These are phyloP conservation scores for Myriosclerotinia scirpicola DNA, from an alignment of 2,329 filamentous ascomycete genomes.

Conservation along the genomic window DNA sequence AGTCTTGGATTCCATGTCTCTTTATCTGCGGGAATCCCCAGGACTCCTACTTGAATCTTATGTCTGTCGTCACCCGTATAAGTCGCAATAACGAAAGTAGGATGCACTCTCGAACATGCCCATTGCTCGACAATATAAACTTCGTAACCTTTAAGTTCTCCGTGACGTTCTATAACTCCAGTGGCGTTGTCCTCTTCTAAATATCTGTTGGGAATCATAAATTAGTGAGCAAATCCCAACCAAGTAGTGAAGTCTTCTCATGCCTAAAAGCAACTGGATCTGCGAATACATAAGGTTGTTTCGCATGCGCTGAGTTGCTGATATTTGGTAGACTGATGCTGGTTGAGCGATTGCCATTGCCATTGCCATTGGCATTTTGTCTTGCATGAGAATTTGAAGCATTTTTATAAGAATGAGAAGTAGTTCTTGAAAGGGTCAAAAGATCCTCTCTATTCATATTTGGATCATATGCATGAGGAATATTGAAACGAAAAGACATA, in stretches of 20 bases:
- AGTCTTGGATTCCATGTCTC: conserved; percentile 75
- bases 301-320: conserved; percentile 19
- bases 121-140: conserved; percentile 96
- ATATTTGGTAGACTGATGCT: conserved; percentile 2
- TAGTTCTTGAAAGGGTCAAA: conserved; percentile 36
- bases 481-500: conserved; percentile 33
- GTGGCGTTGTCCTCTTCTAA: conserved; percentile 83
- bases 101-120: conserved; percentile 88
- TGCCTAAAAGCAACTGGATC: conserved; percentile 63
- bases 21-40: conserved; percentile 81
- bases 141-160: conserved; percentile 78
- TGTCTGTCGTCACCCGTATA: conserved; percentile 87
- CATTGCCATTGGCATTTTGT: conserved; percentile 25
- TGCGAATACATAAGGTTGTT: conserved; percentile 55
- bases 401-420: conserved; percentile 31
- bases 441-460: conserved; percentile 38
- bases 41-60: conserved; percentile 73
- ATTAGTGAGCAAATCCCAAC: not conserved
- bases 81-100: conserved; percentile 87
- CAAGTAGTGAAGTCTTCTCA: conserved; percentile 10
- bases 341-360: conserved; percentile 18
- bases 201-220: conserved; percentile 51
- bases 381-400: conserved; percentile 20
- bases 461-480: conserved; percentile 36
- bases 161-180: conserved; percentile 69